These are phyloP conservation scores for Trypanosomatidae sp. DNA, from an alignment of 208 protist species.

Conservation along the genomic window DNA sequence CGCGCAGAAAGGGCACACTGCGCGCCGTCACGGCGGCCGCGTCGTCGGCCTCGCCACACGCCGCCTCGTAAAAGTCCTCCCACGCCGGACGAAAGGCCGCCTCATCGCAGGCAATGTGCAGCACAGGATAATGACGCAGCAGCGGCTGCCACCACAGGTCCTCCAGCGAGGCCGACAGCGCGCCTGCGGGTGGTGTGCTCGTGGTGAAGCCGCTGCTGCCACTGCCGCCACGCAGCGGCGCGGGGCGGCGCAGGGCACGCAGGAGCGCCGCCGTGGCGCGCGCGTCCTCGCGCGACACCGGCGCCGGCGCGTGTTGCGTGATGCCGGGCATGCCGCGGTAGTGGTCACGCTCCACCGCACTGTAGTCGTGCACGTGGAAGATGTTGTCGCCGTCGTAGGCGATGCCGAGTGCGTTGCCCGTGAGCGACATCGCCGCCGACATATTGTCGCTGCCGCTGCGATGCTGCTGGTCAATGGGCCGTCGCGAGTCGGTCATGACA, in stretches of 20 bases:
- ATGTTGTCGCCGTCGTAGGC: slow-evolving; percentile 71
- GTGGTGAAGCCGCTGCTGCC: slow-evolving; percentile 15
- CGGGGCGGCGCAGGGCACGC: slow-evolving; percentile 23
- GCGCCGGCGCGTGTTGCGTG: slow-evolving; percentile 40
- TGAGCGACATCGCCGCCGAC: slow-evolving; percentile 39
- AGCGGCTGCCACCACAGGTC: slow-evolving; percentile 61
- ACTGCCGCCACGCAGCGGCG: too few species aligned
- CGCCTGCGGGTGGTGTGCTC: slow-evolving; percentile 3
- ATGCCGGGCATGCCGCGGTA: slow-evolving; percentile 59
- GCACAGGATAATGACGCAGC: slow-evolving; percentile 65
- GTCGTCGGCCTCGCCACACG: slow-evolving; percentile 56
- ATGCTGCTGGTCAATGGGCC: too few species aligned
- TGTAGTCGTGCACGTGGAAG: slow-evolving; percentile 52
- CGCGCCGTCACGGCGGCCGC: slow-evolving; percentile 41
- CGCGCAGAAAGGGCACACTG: slow-evolving; percentile 48
- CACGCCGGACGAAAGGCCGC: slow-evolving; percentile 39
- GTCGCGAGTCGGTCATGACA: too few species aligned
- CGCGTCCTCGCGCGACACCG: slow-evolving; percentile 20
- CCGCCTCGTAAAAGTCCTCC: slow-evolving; percentile 52
- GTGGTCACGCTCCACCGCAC: slow-evolving; percentile 51
- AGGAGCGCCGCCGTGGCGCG: slow-evolving; percentile 26
- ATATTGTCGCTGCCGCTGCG: slow-evolving; percentile 35
- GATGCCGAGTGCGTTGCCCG: slow-evolving; percentile 52
- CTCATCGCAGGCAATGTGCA: slow-evolving; percentile 56
- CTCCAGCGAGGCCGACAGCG: slow-evolving; percentile 9